A percentile compares a stretch with the other conserved stretches of the same genome.
Evolutionary conservation across 2,329 filamentous ascomycete genomes (phyloP).

Genomic region (Laburnicola sp.): DNA sequence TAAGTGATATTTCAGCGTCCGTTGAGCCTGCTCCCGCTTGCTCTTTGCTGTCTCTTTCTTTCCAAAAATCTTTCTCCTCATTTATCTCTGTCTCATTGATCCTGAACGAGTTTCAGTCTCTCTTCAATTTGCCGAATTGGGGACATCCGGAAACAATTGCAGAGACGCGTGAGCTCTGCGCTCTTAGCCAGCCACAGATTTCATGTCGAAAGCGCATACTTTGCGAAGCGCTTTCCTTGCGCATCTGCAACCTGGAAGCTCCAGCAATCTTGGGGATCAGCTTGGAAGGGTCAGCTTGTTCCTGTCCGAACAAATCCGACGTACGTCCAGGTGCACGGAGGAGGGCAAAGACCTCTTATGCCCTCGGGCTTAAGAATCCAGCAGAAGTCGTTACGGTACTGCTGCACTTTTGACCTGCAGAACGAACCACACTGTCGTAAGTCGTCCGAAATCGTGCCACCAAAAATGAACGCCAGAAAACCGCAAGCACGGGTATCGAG

Average conservation of each 20-base stretch:
- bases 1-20: too few species aligned
- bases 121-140: neutral
- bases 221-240: neutral
- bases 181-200: neutral
- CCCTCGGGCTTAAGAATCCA: too few species aligned
- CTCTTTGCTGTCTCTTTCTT: neutral
- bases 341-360: too few species aligned
- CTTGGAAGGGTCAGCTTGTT: too few species aligned
- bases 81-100: too few species aligned
- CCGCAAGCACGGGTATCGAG: conserved; percentile 16
- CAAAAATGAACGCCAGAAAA: conserved; percentile 1
- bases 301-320: too few species aligned
- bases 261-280: too few species aligned
- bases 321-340: too few species aligned
- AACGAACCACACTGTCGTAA: neutral
- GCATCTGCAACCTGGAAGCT: too few species aligned
- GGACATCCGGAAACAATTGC: neutral
- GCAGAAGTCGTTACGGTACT: conserved; percentile 2
- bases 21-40: neutral
- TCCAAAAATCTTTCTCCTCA: neutral
- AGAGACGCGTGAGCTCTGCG: neutral
- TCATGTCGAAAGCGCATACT: neutral
- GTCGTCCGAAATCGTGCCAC: neutral
- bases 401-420: too few species aligned
- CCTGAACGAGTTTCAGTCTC: too few species aligned